A percentile compares a stretch with the other conserved stretches of the same genome.
Evolutionary conservation across 768 basidiomycete genomes (phyloP).

Genomic region (Phlebiopsis gigantea): DNA sequence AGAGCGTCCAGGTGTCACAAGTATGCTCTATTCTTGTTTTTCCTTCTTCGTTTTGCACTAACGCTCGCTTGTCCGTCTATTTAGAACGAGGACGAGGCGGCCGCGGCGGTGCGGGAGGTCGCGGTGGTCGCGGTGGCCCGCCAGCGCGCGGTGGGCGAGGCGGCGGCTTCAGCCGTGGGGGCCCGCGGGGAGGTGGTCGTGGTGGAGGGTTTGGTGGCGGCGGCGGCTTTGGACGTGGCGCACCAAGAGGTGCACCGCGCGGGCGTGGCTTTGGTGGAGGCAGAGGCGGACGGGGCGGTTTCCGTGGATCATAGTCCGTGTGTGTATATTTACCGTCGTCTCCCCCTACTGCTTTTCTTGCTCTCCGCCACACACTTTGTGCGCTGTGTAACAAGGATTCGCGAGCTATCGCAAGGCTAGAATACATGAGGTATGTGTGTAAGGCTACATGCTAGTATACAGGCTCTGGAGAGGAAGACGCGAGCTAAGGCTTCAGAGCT

Average conservation of each 20-base stretch:
- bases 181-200: slow-evolving; percentile 11
- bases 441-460: not conserved
- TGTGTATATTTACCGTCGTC: slow-evolving; percentile 1
- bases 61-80: slow-evolving; percentile 21
- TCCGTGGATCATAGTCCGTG: slow-evolving; percentile 38
- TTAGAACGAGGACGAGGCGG: slow-evolving; percentile 31
- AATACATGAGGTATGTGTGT: not conserved
- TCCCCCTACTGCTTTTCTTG: slow-evolving; percentile 10
- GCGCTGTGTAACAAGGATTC: not conserved
- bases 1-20: slow-evolving; percentile 32
- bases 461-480: not conserved
- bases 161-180: slow-evolving; percentile 22
- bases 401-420: not conserved
- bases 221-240: slow-evolving; percentile 25
- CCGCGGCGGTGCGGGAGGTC: slow-evolving; percentile 16
- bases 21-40: slow-evolving; percentile 7
- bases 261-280: slow-evolving; percentile 24
- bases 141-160: slow-evolving; percentile 12
- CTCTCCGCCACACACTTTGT: not conserved
- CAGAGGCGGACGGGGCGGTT: slow-evolving; percentile 39
- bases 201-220: slow-evolving; percentile 29
- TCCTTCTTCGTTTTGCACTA: slow-evolving; percentile 4
- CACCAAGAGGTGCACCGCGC: slow-evolving; percentile 25
- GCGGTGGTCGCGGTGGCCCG: slow-evolving; percentile 13
- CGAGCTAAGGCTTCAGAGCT: slow-evolving; percentile 37